Conservation (phyloP, 2,329 filamentous ascomycete genomes). For the Aspergillus quadrilineatus region DNA sequence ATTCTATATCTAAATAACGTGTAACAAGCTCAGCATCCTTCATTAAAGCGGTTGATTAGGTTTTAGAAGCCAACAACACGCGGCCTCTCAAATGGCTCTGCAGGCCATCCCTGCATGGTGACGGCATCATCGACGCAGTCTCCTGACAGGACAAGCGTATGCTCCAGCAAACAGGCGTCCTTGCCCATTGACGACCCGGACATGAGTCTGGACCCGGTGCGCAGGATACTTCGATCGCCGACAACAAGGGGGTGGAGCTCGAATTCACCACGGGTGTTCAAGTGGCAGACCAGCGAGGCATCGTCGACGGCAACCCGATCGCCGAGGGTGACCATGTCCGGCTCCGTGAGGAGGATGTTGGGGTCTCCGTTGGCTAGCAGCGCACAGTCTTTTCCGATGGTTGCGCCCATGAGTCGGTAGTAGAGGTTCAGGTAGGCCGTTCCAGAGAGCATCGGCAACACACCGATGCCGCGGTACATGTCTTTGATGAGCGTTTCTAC, state of each 20-base stretch:
- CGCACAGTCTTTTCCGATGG: constrained; percentile 56
- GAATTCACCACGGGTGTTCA: constrained; percentile 59
- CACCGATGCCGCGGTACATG: constrained; percentile 52
- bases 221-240: constrained; percentile 53
- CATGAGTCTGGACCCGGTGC: constrained; percentile 54
- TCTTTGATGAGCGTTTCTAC: constrained; percentile 53
- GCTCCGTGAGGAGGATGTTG: constrained; percentile 57
- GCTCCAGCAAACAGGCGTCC: constrained; percentile 56
- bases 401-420: constrained; percentile 55
- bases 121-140: constrained; percentile 53
- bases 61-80: too few species aligned
- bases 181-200: constrained; percentile 55
- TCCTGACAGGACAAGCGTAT: constrained; percentile 58
- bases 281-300: constrained; percentile 56
- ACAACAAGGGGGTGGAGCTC: constrained; percentile 54
- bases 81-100: constrained; percentile 27
- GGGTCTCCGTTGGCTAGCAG: constrained; percentile 56
- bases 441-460: constrained; percentile 55
- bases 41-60: too few species aligned
- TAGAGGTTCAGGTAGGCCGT: constrained; percentile 55
- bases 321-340: constrained; percentile 50
- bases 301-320: constrained; percentile 47
- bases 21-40: too few species aligned
- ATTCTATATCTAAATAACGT: too few species aligned
- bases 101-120: constrained; percentile 59